phyloP scores from a whole-genome alignment of 2,329 filamentous ascomycete species.

The Chalaropsis ovoidea region DNA sequence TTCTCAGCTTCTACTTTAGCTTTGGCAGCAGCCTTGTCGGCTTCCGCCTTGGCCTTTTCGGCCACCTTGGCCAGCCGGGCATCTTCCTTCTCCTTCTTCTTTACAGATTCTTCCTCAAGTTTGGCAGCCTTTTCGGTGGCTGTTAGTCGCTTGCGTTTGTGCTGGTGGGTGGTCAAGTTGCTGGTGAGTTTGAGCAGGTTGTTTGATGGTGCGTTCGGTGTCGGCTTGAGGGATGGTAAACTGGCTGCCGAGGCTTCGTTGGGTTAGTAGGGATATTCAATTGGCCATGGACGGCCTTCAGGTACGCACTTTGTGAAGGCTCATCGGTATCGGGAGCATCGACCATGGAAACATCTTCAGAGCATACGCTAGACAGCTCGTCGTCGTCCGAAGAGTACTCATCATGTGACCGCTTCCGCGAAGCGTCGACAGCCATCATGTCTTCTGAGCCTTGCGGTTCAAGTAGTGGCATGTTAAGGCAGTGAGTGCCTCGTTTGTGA shows the following conservation, averaged over 20 bases:
- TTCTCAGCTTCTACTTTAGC: conserved; percentile 33
- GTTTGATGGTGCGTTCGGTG: neutral
- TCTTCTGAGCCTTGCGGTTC: conserved; percentile 30
- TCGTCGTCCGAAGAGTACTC: conserved; percentile 35
- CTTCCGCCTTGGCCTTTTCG: conserved; percentile 35
- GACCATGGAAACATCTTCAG: conserved; percentile 20
- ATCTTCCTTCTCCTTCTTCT: conserved; percentile 33
- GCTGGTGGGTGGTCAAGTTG: conserved; percentile 25
- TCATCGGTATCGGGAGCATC: conserved; percentile 15
- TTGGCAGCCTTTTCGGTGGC: conserved; percentile 35
- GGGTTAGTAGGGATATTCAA: conserved; percentile 32
- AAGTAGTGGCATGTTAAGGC: conserved; percentile 38
- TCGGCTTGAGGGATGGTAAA: conserved; percentile 16
- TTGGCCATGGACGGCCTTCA: no score
- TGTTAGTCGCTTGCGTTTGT: conserved; percentile 39
- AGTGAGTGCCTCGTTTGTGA: neutral
- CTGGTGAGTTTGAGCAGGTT: conserved; percentile 29
- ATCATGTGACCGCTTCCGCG: conserved; percentile 40
- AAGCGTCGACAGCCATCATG: conserved; percentile 38
- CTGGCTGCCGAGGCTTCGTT: neutral
- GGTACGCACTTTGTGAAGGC: conserved; percentile 2
- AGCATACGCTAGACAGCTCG: conserved; percentile 18
- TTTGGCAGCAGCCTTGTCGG: conserved; percentile 33
- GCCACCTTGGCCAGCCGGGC: conserved; percentile 31
- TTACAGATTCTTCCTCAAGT: conserved; percentile 32